phyloP scores from a whole-genome alignment of 2,329 filamentous ascomycete genomes.

The Ilyonectria sp. region DNA sequence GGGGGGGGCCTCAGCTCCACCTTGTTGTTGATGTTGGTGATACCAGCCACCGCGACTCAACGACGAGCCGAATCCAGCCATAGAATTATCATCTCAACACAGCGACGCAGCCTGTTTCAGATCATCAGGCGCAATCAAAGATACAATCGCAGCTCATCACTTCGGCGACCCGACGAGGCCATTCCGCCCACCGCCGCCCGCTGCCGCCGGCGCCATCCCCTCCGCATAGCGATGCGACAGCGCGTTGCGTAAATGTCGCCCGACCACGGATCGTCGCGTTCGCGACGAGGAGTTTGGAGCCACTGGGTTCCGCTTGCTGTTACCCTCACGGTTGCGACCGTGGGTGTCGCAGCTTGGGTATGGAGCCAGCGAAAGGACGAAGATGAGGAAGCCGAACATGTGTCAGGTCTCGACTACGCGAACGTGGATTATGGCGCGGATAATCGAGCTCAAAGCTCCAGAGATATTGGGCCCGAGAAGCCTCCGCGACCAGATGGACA shows the following conservation, averaged over 20 bases:
- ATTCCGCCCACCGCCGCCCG: slow-evolving; percentile 31
- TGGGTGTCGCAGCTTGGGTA: slow-evolving; percentile 90
- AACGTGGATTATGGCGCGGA: slow-evolving; percentile 68
- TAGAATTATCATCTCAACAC: slow-evolving; percentile 34
- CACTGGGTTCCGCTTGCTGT: slow-evolving; percentile 93
- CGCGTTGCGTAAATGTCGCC: slow-evolving; percentile 67
- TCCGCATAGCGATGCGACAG: slow-evolving; percentile 54
- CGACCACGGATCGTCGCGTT: slow-evolving; percentile 72
- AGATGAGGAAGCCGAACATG: slow-evolving; percentile 73
- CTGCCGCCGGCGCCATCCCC: slow-evolving; percentile 40
- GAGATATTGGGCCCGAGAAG: slow-evolving; percentile 53
- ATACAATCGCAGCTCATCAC: slow-evolving; percentile 9
- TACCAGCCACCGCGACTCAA: slow-evolving; percentile 50
- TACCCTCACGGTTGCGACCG: slow-evolving; percentile 89
- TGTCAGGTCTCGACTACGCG: slow-evolving; percentile 64
- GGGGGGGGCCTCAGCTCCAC: slow-evolving; percentile 47
- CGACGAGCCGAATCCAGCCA: slow-evolving; percentile 43
- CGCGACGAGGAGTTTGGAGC: slow-evolving; percentile 76
- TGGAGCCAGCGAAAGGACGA: slow-evolving; percentile 90
- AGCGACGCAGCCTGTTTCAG: slow-evolving; percentile 23
- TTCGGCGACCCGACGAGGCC: slow-evolving; percentile 32
- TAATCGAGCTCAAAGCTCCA: slow-evolving; percentile 64
- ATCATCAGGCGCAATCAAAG: slow-evolving; percentile 29
- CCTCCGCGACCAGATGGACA: slow-evolving; percentile 59
- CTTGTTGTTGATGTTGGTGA: slow-evolving; percentile 47